Base-by-base conservation (phyloP, 2,329 filamentous ascomycete genomes). In the Stenocarpella maydis region DNA sequence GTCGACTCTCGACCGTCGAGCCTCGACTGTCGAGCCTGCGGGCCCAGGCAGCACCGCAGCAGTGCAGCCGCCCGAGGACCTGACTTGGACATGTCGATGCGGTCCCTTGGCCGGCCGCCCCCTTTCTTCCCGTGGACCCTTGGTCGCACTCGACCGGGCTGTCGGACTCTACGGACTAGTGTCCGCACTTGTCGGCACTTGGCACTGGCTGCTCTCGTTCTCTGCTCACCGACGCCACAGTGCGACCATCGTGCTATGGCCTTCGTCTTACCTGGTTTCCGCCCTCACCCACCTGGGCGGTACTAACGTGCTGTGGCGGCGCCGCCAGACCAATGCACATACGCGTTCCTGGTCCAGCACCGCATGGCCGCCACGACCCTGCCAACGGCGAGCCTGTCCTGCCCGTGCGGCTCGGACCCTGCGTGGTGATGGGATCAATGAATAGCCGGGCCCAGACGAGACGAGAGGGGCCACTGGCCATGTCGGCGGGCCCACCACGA, bases 261-360 rank as follows among this genome's bases (percentile, higher is more conserved):
- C 58, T 49, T 63, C 28, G 49, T 37, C 28, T 63, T 28, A 24
- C 14, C 24, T 61, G 26, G 3, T 24, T 63, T 26, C 41, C 58
- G 58, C 58, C 43, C 14, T 37, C 58, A 8, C 28, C 58, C 58
- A 63, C 58, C 43, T 63, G 58, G 43, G 58, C 37, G 14, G 43
- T 63, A 26, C 58, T 49, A 63, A 49, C 54, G 19, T 58, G 58
- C 47, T 26, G 55, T 41, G 55, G 39, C 39, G 37, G 37, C 37
- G 54, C 34, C 53, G n/a, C n/a, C n/a, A n/a, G n/a, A n/a, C n/a
- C n/a, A n/a, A n/a, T n/a, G n/a, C 14, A 17, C 54, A n/a, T 3
- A 37, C 41, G 14, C 49, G 12, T 63, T 49, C 14, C 58, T 49
- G 49, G 7, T 63, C 47, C 58, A 63, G 43, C 41, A 24, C n/a